Evolutionary conservation across 768 basidiomycete genomes (phyloP).

Genomic region (Termitomyces sp.): DNA sequence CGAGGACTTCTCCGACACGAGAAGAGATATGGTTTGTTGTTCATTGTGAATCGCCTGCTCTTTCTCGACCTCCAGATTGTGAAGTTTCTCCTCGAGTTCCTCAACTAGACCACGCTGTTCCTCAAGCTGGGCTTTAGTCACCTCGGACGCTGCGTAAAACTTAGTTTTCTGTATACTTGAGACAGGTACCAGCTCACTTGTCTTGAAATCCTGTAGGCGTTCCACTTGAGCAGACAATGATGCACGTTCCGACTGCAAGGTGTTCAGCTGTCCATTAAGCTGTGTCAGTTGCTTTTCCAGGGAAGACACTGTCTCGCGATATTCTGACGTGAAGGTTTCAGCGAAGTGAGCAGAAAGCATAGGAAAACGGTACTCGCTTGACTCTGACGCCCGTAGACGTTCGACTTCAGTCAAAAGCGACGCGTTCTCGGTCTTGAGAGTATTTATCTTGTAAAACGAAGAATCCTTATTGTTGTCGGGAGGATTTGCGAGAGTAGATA

Average conservation of each 20-base stretch:
- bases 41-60: constrained; percentile 43
- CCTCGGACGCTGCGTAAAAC: constrained; percentile 21
- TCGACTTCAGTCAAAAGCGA: constrained; percentile 14
- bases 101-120: constrained; percentile 25
- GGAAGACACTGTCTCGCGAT: not conserved
- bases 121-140: constrained; percentile 26
- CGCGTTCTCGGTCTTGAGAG: constrained; percentile 17
- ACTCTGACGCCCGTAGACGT: constrained; percentile 6
- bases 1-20: constrained; percentile 68
- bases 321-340: not conserved
- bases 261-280: constrained; percentile 9
- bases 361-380: constrained; percentile 3
- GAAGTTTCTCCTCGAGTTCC: constrained; percentile 23
- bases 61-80: constrained; percentile 25
- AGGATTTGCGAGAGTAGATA: not conserved
- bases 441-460: constrained; percentile 11
- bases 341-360: not conserved
- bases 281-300: constrained; percentile 18
- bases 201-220: constrained; percentile 23
- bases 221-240: constrained; percentile 22
- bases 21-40: constrained; percentile 67
- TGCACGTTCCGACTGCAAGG: constrained; percentile 20
- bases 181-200: constrained; percentile 17
- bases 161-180: not conserved
- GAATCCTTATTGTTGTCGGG: constrained; percentile 9